These are phyloP conservation scores for Suillus spraguei DNA, from an alignment of 768 basidiomycete genomes.

Conservation along the genomic window DNA sequence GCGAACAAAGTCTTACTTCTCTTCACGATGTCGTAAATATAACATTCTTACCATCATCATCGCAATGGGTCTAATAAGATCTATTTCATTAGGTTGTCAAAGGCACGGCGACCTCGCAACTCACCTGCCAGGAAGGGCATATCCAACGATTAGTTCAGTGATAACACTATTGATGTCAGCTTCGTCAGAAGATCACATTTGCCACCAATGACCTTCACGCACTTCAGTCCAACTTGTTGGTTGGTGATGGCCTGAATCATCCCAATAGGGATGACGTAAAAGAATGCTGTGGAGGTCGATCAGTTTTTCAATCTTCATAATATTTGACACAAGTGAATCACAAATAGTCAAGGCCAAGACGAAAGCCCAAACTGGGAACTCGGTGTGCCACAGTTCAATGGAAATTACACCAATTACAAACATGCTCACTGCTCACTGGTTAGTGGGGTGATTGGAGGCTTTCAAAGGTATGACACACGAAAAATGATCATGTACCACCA, in stretches of 20 bases:
- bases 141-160: constrained; percentile 72
- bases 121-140: constrained; percentile 48
- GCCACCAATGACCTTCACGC: constrained; percentile 19
- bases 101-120: background rate
- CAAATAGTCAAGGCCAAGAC: constrained; percentile 27
- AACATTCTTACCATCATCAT: constrained; percentile 60
- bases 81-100: background rate
- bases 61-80: constrained; percentile 52
- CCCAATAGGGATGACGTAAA: constrained; percentile 41
- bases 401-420: constrained; percentile 37
- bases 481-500: constrained; percentile 54
- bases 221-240: constrained; percentile 64
- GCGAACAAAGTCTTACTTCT: constrained; percentile 17
- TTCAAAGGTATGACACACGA: constrained; percentile 23
- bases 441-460: constrained; percentile 9
- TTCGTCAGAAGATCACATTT: background rate
- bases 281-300: constrained; percentile 21
- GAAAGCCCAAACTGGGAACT: constrained; percentile 43
- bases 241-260: constrained; percentile 63
- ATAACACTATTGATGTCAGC: constrained; percentile 44
- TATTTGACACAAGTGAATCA: background rate
- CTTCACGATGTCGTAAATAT: background rate
- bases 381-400: constrained; percentile 41
- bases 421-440: constrained; percentile 26
- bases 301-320: background rate